Base-by-base conservation (phyloP, 2,329 filamentous ascomycete genomes). In the Exophiala sp. region DNA sequence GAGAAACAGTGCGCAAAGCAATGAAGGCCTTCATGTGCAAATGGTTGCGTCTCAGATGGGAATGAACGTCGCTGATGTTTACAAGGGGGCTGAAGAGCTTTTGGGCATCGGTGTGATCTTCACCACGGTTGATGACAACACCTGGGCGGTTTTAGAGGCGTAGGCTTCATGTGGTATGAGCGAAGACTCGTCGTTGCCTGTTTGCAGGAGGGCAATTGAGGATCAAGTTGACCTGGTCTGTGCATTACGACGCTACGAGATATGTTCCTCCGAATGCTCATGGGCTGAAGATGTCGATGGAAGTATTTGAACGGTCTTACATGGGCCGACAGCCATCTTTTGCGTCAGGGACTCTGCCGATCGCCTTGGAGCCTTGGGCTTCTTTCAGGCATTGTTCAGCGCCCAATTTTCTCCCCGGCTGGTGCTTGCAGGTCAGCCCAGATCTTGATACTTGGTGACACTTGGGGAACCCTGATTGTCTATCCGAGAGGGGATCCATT, bases 71-170 rank as follows among this genome's bases (percentile, higher is more conserved):
- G 75, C 75, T 21, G 87, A 94, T 39, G 85, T 93, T 11, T 72
- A 83, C 60, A 80, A 77, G 45, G 90, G 82, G n/a, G 81, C 86
- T 8, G 88, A 95, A 61, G 89, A 97, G 69, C 69, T 98, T 63
- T 68, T 88, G 37, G 74, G 74, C 1, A 70, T 80, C 48, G 88
- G 89, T 23, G 65, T 88, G 60, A 87, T 95, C 58, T 98, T 88
- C 70, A 88, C 88, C 22, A 98, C 94, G 8, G 78, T 95, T 49
- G 89, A 97, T 69, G 91, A 97, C 63, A 79, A 87, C 68, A 97
- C 91, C 1, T 97, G 87, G 84, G 88, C 88, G 37, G 74, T 95
- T 56, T 73, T 96, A 53, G 87, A 94, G 24, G 47, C 29, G 19
- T 53, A 43, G 49, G 29, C 37, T n/a, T 6, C 8, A 7, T 18